These are phyloP conservation scores for Candida namnaoensis DNA, from an alignment of 805 yeast genomes.

Conservation along the genomic window DNA sequence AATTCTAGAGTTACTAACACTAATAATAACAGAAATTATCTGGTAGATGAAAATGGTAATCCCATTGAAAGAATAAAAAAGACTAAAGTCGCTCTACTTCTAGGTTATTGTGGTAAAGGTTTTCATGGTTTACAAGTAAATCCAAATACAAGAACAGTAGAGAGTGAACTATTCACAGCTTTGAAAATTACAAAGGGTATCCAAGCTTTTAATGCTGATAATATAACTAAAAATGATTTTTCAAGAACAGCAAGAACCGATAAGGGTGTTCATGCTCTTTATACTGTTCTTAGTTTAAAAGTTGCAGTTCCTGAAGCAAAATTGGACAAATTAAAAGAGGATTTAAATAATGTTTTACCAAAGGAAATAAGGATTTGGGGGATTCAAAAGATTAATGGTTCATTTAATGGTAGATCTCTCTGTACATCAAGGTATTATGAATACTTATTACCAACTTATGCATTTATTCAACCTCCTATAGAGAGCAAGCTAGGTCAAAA, in stretches of 20 bases:
- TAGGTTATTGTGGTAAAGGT: constrained; percentile 95
- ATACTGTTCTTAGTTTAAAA: constrained; percentile 80
- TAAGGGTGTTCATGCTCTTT: constrained; percentile 97
- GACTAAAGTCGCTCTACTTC: constrained; percentile 79
- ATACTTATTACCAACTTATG: constrained; percentile 85
- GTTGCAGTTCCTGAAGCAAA: constrained; percentile 78
- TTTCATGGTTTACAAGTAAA: constrained; percentile 94
- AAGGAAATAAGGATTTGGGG: constrained; percentile 92
- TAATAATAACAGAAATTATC: constrained; percentile 9
- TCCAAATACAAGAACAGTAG: constrained; percentile 84
- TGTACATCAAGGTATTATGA: constrained; percentile 93
- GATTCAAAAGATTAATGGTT: constrained; percentile 75
- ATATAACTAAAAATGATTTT: constrained; percentile 79
- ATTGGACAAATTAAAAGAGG: constrained; percentile 36
- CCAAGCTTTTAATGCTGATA: constrained; percentile 78
- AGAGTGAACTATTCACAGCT: constrained; percentile 80
- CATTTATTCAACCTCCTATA: constrained; percentile 88
- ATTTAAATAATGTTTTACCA: constrained; percentile 71
- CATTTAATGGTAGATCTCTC: constrained; percentile 91
- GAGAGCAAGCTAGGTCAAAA: constrained; percentile 53
- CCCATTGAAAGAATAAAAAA: constrained; percentile 69
- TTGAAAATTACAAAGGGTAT: constrained; percentile 83
- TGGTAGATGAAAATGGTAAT: constrained; percentile 53
- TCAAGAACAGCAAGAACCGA: constrained; percentile 86
- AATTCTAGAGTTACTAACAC: neutral